Conservation (phyloP, 352 stramenopile species). For the Globisporangium cystogenes region DNA sequence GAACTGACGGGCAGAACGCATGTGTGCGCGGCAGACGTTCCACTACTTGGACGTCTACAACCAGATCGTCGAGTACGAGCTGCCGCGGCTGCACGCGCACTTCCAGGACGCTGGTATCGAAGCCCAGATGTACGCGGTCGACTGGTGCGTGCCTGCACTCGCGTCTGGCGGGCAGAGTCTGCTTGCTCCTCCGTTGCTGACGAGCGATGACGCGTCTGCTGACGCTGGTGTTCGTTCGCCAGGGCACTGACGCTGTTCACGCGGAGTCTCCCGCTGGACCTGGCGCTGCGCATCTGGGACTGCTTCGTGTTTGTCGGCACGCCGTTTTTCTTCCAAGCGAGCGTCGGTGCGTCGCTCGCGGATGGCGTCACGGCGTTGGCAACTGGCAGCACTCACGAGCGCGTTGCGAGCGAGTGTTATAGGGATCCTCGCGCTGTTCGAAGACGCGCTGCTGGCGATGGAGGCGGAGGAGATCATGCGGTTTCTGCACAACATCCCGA, state of each 20-base stretch:
- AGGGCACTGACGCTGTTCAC: slow-evolving; percentile 83
- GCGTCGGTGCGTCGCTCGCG: slow-evolving; percentile 44
- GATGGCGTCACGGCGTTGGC: too few species aligned
- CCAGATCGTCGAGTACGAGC: slow-evolving; percentile 72
- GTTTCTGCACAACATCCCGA: slow-evolving; percentile 75
- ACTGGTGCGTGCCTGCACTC: slow-evolving; percentile 44
- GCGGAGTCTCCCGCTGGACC: slow-evolving; percentile 57
- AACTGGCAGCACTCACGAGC: too few species aligned
- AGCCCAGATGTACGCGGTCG: slow-evolving; percentile 82
- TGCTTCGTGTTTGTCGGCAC: slow-evolving; percentile 76
- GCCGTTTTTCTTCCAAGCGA: slow-evolving; percentile 85
- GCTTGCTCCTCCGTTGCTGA: background rate
- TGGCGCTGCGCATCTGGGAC: slow-evolving; percentile 79
- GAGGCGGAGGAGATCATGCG: slow-evolving; percentile 73
- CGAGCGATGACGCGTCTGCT: background rate
- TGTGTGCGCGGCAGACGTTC: slow-evolving; percentile 48
- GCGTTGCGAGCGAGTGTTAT: background rate
- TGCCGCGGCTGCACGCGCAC: slow-evolving; percentile 52
- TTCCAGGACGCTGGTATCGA: slow-evolving; percentile 76
- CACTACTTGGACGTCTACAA: slow-evolving; percentile 81
- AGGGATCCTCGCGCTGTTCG: slow-evolving; percentile 69
- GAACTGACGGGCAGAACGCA: background rate
- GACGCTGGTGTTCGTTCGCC: background rate
- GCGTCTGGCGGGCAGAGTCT: background rate
- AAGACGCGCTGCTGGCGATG: slow-evolving; percentile 65